A percentile compares a stretch with the other conserved stretches of the same genome.
Conservation (phyloP, 2,329 filamentous ascomycete genomes). For the Paracoccidioides brasiliensis region DNA sequence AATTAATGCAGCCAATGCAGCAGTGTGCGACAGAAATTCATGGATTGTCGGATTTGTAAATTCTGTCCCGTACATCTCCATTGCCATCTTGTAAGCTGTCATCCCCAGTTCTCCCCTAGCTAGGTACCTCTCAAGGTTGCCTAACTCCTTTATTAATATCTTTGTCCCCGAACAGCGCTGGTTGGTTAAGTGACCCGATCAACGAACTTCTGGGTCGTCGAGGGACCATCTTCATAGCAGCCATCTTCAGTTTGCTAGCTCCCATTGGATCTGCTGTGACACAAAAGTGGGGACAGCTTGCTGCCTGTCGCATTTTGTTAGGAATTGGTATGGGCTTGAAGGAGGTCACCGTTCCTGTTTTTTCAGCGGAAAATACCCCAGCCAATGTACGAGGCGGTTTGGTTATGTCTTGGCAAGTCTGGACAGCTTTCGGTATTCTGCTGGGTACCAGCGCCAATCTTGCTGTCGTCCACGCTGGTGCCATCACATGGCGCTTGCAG, state of each 20-base stretch:
- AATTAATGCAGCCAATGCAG: constrained; percentile 4
- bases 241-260: constrained; percentile 52
- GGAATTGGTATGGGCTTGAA: constrained; percentile 52
- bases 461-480: constrained; percentile 46
- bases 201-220: constrained; percentile 48
- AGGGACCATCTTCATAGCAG: constrained; percentile 51
- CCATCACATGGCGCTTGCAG: constrained; percentile 50
- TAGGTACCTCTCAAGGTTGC: constrained; percentile 37
- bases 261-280: constrained; percentile 52
- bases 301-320: constrained; percentile 43
- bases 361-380: constrained; percentile 44
- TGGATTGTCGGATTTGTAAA: constrained; percentile 53
- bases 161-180: constrained; percentile 43
- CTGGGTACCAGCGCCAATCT: constrained; percentile 55
- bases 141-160: constrained; percentile 38
- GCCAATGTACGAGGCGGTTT: constrained; percentile 42
- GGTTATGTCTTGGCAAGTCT: constrained; percentile 43
- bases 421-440: constrained; percentile 48
- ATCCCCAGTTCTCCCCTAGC: constrained; percentile 45
- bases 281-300: constrained; percentile 47
- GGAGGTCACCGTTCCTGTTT: constrained; percentile 43
- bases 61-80: constrained; percentile 38
- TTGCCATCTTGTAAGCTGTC: constrained; percentile 36
- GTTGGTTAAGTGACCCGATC: constrained; percentile 54
- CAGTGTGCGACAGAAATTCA: constrained; percentile 29